These are phyloP conservation scores for Samsoniella hepiali DNA, from an alignment of 2,329 filamentous ascomycete genomes.

Conservation along the genomic window DNA sequence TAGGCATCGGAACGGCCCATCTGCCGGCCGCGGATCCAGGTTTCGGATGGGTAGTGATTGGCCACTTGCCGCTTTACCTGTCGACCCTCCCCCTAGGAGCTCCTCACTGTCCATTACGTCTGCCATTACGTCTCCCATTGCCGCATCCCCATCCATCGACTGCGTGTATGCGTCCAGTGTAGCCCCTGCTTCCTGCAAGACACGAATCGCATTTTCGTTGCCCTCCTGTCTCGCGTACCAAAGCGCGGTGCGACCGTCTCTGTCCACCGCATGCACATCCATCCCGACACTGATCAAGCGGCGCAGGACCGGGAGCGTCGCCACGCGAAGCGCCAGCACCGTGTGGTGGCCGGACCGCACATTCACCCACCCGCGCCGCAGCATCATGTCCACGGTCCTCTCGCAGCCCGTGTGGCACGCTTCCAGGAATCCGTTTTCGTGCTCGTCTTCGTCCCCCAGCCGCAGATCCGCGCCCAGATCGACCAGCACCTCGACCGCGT, in stretches of 20 bases:
- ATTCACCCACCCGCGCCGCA: conserved; percentile 3
- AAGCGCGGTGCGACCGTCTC: neutral
- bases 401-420: neutral
- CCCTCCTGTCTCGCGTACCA: neutral
- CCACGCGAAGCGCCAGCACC: neutral
- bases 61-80: no score
- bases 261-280: neutral
- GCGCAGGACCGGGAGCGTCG: neutral
- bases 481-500: neutral
- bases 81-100: no score
- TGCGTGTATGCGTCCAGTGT: neutral
- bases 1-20: no score
- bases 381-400: conserved; percentile 1
- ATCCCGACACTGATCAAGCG: neutral
- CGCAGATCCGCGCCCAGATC: neutral
- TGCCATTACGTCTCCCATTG: no score
- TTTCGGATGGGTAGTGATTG: no score
- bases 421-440: neutral
- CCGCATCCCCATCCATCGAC: neutral
- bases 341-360: neutral
- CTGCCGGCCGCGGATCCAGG: no score
- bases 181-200: neutral
- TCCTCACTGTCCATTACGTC: no score
- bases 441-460: neutral
- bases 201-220: no score